These are phyloP conservation scores for Leishmania martiniquensis DNA, from an alignment of 208 protist species.

Conservation along the genomic window DNA sequence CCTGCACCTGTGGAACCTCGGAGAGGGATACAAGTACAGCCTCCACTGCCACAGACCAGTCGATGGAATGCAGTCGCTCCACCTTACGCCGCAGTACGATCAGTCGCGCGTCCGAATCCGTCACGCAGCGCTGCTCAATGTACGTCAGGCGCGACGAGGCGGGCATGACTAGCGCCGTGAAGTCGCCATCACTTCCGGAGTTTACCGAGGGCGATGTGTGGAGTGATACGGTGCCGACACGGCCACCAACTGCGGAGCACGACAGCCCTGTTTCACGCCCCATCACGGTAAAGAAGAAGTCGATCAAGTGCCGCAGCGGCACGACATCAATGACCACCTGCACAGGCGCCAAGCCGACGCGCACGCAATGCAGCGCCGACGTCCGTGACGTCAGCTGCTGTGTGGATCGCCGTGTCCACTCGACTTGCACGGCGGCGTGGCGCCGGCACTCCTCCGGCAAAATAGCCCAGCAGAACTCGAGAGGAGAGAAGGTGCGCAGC, in stretches of 20 bases:
- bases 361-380: slow-evolving; percentile 18
- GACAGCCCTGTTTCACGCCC: slow-evolving; percentile 7
- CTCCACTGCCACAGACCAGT: slow-evolving; percentile 29
- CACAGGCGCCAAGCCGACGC: slow-evolving; percentile 10
- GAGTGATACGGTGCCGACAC: neutral
- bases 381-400: slow-evolving; percentile 12
- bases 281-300: slow-evolving; percentile 30
- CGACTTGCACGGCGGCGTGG: slow-evolving; percentile 10
- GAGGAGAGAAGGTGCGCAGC: slow-evolving; percentile 13
- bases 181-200: neutral
- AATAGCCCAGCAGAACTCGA: slow-evolving; percentile 35
- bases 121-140: slow-evolving; percentile 22
- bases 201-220: neutral
- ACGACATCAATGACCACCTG: slow-evolving; percentile 25
- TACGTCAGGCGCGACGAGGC: slow-evolving; percentile 2
- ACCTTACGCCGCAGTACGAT: slow-evolving; percentile 25
- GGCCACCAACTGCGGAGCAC: neutral
- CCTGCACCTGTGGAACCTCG: slow-evolving; percentile 26
- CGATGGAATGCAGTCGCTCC: slow-evolving; percentile 25
- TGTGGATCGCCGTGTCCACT: slow-evolving; percentile 22
- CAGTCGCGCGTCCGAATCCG: slow-evolving; percentile 14
- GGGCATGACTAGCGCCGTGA: slow-evolving; percentile 20
- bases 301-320: slow-evolving; percentile 20
- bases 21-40: slow-evolving; percentile 20
- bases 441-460: slow-evolving; percentile 28